phyloP scores from a whole-genome alignment of 2,329 filamentous ascomycete genomes.

The Cladosporium sp. region DNA sequence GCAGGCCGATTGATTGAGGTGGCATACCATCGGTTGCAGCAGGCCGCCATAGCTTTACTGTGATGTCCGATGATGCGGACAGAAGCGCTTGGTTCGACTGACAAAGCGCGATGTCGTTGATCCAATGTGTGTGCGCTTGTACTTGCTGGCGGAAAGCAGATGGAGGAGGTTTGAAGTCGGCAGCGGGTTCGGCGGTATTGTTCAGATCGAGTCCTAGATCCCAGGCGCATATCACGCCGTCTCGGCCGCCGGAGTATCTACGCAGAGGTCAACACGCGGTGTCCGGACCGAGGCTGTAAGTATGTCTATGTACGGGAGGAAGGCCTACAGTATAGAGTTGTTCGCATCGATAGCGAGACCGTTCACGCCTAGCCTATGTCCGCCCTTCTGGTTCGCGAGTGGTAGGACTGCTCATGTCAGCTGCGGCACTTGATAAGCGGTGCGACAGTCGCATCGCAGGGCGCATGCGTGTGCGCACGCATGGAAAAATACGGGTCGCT shows the following conservation, averaged over 20 bases:
- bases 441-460: conserved; percentile 7
- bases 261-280: conserved; percentile 22
- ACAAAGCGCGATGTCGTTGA: conserved; percentile 84
- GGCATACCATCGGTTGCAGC: conserved; percentile 58
- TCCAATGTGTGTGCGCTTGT: conserved; percentile 89
- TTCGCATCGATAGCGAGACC: conserved; percentile 81
- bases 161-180: conserved; percentile 36
- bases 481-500: conserved; percentile 17
- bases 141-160: conserved; percentile 59
- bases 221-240: conserved; percentile 96
- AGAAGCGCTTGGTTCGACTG: conserved; percentile 75
- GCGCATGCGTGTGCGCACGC: background rate
- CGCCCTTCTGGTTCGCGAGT: conserved; percentile 66
- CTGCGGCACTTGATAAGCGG: conserved; percentile 11
- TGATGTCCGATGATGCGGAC: conserved; percentile 88
- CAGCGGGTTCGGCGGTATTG: conserved; percentile 28
- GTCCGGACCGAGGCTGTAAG: background rate
- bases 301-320: background rate
- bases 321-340: conserved; percentile 76
- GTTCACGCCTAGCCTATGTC: conserved; percentile 91
- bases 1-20: conserved; percentile 79
- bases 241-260: conserved; percentile 92
- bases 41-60: conserved; percentile 89
- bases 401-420: conserved; percentile 56
- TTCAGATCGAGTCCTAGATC: conserved; percentile 71